phyloP scores from a whole-genome alignment of 768 basidiomycete species.

The Mycena filopes region DNA sequence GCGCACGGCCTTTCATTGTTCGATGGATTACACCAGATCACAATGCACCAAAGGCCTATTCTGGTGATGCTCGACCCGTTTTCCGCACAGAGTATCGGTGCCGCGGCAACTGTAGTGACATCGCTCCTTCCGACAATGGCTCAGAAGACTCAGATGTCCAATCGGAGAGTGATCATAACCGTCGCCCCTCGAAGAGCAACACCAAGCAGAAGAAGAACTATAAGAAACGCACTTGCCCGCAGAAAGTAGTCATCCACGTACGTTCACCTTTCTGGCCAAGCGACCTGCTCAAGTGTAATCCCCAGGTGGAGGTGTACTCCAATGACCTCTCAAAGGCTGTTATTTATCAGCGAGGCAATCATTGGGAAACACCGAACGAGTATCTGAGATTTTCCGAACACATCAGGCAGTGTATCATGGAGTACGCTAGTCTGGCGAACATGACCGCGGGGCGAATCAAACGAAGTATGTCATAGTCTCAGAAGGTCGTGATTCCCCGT shows the following conservation, averaged over 20 bases:
- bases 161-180: too few relatives aligned
- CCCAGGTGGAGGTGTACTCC: slow-evolving; percentile 3
- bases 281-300: too few relatives aligned
- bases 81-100: slow-evolving; percentile 1
- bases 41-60: background rate
- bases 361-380: background rate
- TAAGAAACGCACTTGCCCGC: background rate
- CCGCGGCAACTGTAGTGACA: background rate
- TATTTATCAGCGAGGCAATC: background rate
- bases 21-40: background rate
- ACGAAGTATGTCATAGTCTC: too few relatives aligned
- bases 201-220: background rate
- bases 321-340: background rate
- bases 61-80: background rate
- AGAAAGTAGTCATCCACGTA: background rate
- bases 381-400: background rate
- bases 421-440: background rate
- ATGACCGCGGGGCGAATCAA: slow-evolving; percentile 4
- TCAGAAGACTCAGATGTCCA: background rate
- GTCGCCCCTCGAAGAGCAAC: background rate
- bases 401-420: slow-evolving; percentile 14
- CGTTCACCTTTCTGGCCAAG: too few relatives aligned
- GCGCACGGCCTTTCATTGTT: background rate
- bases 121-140: background rate
- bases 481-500: too few relatives aligned